These are phyloP conservation scores for Alternaria sp. DNA, from an alignment of 2,329 filamentous ascomycete genomes.

Conservation along the genomic window DNA sequence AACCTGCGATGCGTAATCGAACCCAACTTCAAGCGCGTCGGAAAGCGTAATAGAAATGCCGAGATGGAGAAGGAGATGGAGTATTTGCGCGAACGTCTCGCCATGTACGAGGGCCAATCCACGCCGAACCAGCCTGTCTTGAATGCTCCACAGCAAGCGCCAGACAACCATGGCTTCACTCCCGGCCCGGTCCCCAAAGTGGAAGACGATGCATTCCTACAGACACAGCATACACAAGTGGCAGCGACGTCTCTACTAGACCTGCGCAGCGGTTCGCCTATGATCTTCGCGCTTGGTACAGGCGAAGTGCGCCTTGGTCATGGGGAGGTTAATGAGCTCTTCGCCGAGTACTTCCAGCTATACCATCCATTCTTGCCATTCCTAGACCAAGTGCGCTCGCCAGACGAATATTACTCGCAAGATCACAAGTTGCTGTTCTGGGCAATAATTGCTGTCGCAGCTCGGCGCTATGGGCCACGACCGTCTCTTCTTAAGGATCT, in stretches of 20 bases:
- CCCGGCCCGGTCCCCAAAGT: conserved; percentile 31
- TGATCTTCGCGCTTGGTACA: conserved; percentile 65
- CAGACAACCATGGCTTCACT: conserved; percentile 35
- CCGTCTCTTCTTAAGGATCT: conserved; percentile 72
- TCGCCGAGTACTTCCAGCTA: conserved; percentile 75
- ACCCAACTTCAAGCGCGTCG: conserved; percentile 84
- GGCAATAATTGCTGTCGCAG: conserved; percentile 79
- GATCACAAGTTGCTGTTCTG: conserved; percentile 86
- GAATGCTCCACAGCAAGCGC: conserved; percentile 33
- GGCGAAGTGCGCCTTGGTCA: conserved; percentile 56
- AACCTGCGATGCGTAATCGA: conserved; percentile 87
- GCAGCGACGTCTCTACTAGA: conserved; percentile 51
- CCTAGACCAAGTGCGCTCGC: conserved; percentile 70
- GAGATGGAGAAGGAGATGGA: conserved; percentile 89
- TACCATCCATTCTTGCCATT: conserved; percentile 84
- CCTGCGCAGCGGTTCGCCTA: conserved; percentile 59
- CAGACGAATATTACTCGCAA: conserved; percentile 76
- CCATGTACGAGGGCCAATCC: conserved; percentile 66
- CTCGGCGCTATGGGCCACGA: conserved; percentile 72
- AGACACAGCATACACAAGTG: conserved; percentile 49
- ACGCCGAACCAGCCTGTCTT: conserved; percentile 34
- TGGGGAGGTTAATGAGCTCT: conserved; percentile 63
- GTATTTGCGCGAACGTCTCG: conserved; percentile 62
- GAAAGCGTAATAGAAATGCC: conserved; percentile 82
- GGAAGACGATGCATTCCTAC: conserved; percentile 47